Evolutionary conservation across 1,284 basidiomycete genomes (phyloP).

Genomic region (Coniophora puteana): DNA sequence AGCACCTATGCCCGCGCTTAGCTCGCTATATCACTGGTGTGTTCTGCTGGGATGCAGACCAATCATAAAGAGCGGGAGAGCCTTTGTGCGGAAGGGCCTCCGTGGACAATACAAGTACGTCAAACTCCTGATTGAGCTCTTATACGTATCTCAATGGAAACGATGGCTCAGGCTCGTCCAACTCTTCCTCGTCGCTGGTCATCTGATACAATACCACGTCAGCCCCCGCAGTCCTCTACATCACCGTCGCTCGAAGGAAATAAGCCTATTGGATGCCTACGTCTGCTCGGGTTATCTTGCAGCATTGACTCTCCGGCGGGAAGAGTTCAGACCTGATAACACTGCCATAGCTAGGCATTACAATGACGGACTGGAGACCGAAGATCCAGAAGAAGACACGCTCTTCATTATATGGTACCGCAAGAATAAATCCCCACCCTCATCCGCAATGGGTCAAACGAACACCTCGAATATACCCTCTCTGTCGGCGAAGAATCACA

Average conservation of each 20-base stretch:
- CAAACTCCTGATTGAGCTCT: conserved; percentile 1
- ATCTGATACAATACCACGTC: conserved; percentile 62
- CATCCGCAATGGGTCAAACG: conserved; percentile 17
- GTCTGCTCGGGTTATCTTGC: conserved; percentile 76
- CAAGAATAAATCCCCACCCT: conserved; percentile 13
- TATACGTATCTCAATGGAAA: not conserved
- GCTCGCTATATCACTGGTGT: conserved; percentile 79
- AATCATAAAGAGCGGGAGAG: conserved; percentile 65
- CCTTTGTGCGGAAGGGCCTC: conserved; percentile 66
- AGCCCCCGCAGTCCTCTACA: conserved; percentile 47
- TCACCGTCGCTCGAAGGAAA: conserved; percentile 42
- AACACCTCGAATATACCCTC: conserved; percentile 38
- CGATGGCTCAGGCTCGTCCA: conserved; percentile 52
- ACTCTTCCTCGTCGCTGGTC: conserved; percentile 61
- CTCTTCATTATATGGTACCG: conserved; percentile 72
- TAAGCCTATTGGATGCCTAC: conserved; percentile 72
- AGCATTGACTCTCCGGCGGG: conserved; percentile 55
- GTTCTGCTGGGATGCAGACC: conserved; percentile 69
- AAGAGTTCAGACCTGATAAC: conserved; percentile 55
- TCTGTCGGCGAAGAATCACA: conserved; percentile 59
- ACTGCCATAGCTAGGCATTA: conserved; percentile 62
- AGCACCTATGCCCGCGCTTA: conserved; percentile 51
- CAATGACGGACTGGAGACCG: conserved; percentile 73
- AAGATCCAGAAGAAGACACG: conserved; percentile 74
- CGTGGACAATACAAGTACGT: conserved; percentile 69